Evolutionary conservation across 2,329 filamentous ascomycete species (phyloP), one percentile per base, ranked within the genome.

Genomic region (Pestalotiopsis sp.): DNA sequence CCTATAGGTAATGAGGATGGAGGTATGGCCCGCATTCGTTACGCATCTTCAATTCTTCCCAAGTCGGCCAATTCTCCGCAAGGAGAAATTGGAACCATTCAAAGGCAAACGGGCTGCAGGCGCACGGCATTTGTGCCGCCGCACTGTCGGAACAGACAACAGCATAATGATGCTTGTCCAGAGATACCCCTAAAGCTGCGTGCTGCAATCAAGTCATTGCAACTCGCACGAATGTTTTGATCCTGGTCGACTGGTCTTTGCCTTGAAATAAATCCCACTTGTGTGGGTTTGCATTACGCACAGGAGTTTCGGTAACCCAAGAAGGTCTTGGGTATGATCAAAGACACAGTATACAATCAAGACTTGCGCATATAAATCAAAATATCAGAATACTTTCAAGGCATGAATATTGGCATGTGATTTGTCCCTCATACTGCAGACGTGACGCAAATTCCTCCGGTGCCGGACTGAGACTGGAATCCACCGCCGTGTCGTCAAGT

Each of bases 1-100:
- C 56, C 67, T 67, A 72, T 70, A 69, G 66, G 69, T 74, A 71
- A 74, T 74, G 69, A 66, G 36, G 69, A 31, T 63, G 45, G 66
- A 68, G 69, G 66, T 68, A 57, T 49, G 52, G 69, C 69, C 63
- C 45, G 59, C 69, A 68, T 64, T 70, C 69, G 69, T 67, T 69
- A 68, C 49, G 56, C 66, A 65, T 61, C 64, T 70, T 70, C 69
- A 70, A 41, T 69, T 70, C 61, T 69, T 66, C 38, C 45, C 45
- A 68, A 49, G 59, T 68, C 65, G 67, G 60, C 41, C 56, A 58
- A 20, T 62, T n/a, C 65, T 61, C 52, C 36, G n/a, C 56, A 60
- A 56, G 63, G 63, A 66, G 49, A 56, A 25, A 39, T 45, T n/a
- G n/a, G 39, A 27, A 56, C 49, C 9, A 23, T 57, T 12, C 14